Conservation (phyloP, 306 rosid species). For the Cucumis hystrix region DNA sequence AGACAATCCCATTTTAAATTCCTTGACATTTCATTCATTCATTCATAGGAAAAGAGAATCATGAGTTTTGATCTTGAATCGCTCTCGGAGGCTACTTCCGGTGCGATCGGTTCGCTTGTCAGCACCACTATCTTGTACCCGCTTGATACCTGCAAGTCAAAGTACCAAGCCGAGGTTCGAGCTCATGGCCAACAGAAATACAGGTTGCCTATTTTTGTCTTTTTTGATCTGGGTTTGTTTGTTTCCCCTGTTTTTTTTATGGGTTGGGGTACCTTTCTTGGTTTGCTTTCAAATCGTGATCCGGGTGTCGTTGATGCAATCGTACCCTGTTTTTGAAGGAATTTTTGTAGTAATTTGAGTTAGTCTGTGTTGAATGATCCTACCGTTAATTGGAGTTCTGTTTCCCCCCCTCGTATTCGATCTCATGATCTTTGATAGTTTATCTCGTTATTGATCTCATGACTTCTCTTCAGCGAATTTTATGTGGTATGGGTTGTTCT, state of each 20-base stretch:
- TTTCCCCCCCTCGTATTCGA: not conserved
- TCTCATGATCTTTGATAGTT: not conserved
- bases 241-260: not conserved
- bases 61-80: conserved; percentile 88
- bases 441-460: not conserved
- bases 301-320: not conserved
- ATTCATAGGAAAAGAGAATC: not conserved
- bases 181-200: conserved; percentile 54
- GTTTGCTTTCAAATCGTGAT: not conserved
- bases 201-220: conserved; percentile 21
- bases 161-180: conserved; percentile 84
- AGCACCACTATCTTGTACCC: conserved; percentile 95
- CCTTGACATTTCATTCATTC: not conserved
- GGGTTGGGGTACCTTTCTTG: not conserved
- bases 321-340: not conserved
- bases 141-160: conserved; percentile 89
- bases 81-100: conserved; percentile 91
- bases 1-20: not conserved
- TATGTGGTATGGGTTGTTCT: not conserved
- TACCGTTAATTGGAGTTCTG: not conserved
- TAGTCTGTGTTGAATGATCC: not conserved
- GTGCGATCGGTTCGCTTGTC: conserved; percentile 83
- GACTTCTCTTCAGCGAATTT: not conserved
- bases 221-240: not conserved
- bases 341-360: not conserved